These are phyloP conservation scores for Naganishia sp. DNA, from an alignment of 1,284 basidiomycete species.

Conservation along the genomic window DNA sequence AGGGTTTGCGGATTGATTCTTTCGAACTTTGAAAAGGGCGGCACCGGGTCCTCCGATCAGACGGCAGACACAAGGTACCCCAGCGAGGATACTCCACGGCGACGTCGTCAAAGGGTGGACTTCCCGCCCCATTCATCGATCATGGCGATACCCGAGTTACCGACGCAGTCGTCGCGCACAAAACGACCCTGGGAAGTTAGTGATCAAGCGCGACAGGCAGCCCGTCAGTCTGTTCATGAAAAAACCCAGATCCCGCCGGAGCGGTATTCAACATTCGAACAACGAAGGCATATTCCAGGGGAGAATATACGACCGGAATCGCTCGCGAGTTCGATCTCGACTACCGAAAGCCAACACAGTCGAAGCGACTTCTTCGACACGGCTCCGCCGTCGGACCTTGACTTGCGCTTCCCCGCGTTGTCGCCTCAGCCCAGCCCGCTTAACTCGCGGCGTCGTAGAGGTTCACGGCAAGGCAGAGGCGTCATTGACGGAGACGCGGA, in stretches of 20 bases:
- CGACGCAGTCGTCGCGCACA: background rate
- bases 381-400: constrained; percentile 20
- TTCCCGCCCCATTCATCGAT: too few species aligned
- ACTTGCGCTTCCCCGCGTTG: constrained; percentile 11
- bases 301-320: background rate
- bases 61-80: too few species aligned
- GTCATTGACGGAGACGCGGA: background rate
- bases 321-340: background rate
- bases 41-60: too few species aligned
- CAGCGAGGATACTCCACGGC: too few species aligned
- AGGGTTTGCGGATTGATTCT: background rate
- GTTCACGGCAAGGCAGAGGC: too few species aligned
- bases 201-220: background rate
- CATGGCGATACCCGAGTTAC: background rate
- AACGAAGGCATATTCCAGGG: background rate
- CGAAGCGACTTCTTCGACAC: constrained; percentile 12
- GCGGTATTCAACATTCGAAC: background rate
- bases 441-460: constrained; percentile 6
- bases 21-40: too few species aligned
- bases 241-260: background rate
- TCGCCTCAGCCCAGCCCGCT: constrained; percentile 25
- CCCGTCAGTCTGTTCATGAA: background rate
- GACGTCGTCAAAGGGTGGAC: too few species aligned
- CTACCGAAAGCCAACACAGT: background rate
- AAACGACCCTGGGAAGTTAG: background rate